Evolutionary conservation across 2,329 filamentous ascomycete genomes (phyloP).

Genomic region (Podosphaera xanthii): DNA sequence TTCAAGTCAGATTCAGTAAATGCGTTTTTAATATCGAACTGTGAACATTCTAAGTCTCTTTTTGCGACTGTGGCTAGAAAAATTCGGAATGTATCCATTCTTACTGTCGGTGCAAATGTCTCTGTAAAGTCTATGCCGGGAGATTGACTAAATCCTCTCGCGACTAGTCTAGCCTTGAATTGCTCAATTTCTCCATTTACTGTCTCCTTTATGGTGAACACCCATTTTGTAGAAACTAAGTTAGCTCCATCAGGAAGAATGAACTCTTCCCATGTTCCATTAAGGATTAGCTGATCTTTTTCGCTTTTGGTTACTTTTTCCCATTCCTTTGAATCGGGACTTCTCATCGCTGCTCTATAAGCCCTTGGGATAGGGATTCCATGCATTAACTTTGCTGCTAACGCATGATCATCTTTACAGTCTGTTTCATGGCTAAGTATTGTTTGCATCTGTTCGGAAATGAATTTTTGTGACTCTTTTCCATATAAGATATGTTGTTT

Average conservation of each 20-base stretch:
- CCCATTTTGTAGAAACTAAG: not conserved
- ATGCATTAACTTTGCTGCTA: not conserved
- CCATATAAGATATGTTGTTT: not conserved
- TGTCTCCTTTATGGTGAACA: not conserved
- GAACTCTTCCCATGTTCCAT: not conserved
- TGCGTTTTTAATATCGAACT: not conserved
- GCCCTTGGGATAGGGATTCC: not conserved
- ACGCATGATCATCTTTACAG: not conserved
- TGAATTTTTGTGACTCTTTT: not conserved
- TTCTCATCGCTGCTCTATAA: not conserved
- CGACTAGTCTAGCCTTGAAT: not conserved
- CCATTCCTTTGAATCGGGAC: not conserved
- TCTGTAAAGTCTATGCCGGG: not conserved
- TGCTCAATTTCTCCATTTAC: not conserved
- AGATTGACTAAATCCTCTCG: not conserved
- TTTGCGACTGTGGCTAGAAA: not conserved
- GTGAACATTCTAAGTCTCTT: not conserved
- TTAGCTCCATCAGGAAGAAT: not conserved
- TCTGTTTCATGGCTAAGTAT: not conserved
- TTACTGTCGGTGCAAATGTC: not conserved
- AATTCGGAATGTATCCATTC: not conserved
- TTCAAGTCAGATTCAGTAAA: not conserved
- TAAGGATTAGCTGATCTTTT: not conserved
- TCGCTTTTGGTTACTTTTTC: not conserved
- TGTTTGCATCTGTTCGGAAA: not conserved